Evolutionary conservation across 345 rosid genomes (phyloP), one percentile per base, ranked within the genome.

Genomic region (Euphorbia tirucalli): DNA sequence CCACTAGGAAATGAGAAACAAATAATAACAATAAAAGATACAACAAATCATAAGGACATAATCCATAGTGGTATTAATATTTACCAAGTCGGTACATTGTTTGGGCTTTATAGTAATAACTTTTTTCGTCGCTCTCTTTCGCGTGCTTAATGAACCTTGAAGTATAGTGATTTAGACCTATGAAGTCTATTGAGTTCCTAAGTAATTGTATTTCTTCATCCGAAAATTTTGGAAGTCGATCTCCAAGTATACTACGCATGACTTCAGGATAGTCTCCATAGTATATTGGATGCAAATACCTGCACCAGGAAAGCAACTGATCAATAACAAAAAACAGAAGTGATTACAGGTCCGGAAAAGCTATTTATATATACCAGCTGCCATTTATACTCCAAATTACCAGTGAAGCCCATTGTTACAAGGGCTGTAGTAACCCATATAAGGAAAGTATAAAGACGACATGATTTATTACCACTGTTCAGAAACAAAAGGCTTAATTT

Each of bases 141-240:
- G 61, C 78, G 78, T 94, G 85, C 82, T 89, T 81, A 59, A 92
- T 82, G 50, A 92, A 81, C 83, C 96, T 90, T 27, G 98, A 69
- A 41, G 98, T 90, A 68, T 94, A 94, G 64, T 94, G 95, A 82
- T 94, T 92, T 50, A 94, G 77, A 68, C 98, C 97, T 74, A 94
- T 70, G 79, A 91, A 94, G 82, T 91, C 97, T 75, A 87, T 66
- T 5, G 92, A 74, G 78, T 83, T 86, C 48, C 79, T 72, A 61
- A 90, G 85, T 79, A 91, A 71, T 62, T 80, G 79, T 48, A 79
- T 84, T 37, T 92, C 98, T 85, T 91, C 94, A 43, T 84, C 74
- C 1, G 88, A 80, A 80, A 93, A 93, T 62, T 70, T 69, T 30
- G 98, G 98, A 49, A 93, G 98, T 73, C 16, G 80, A 48, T 83